Percentiles rank a stretch among this genome's conserved stretches.
Conservation (phyloP, 306 rosid species). For the Gynostemma pentaphyllum region DNA sequence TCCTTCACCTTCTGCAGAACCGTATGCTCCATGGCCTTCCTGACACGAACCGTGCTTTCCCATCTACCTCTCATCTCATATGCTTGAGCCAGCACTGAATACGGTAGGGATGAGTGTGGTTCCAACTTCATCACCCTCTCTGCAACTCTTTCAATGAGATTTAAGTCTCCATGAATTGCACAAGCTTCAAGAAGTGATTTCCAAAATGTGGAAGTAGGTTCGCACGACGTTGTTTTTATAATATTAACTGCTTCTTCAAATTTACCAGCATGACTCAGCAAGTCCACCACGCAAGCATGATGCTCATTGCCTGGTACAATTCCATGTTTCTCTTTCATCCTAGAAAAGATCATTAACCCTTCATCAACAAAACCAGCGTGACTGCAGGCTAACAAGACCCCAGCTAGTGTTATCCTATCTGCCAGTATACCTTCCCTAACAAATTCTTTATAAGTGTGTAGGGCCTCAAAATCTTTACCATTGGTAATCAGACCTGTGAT, state of each 20-base stretch:
- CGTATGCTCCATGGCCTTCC: conserved; percentile 33
- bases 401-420: conserved; percentile 53
- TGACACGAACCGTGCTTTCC: conserved; percentile 61
- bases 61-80: conserved; percentile 57
- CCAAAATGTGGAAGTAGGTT: conserved; percentile 36
- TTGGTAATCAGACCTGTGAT: conserved; percentile 52
- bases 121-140: conserved; percentile 41
- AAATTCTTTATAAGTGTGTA: conserved; percentile 31
- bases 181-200: conserved; percentile 41
- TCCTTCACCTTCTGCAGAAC: conserved; percentile 27
- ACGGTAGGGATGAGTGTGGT: conserved; percentile 44
- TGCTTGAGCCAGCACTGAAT: conserved; percentile 39
- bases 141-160: conserved; percentile 47
- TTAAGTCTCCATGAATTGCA: conserved; percentile 36
- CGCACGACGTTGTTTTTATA: conserved; percentile 31
- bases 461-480: conserved; percentile 34
- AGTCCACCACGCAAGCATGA: conserved; percentile 37
- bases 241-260: conserved; percentile 50
- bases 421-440: conserved; percentile 29
- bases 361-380: conserved; percentile 49
- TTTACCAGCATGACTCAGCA: conserved; percentile 57
- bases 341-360: conserved; percentile 41
- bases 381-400: conserved; percentile 62
- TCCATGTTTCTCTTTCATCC: conserved; percentile 55
- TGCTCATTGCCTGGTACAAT: conserved; percentile 45